Conservation (phyloP, 2,329 filamentous ascomycete species). For the Chaetomium globosum region DNA sequence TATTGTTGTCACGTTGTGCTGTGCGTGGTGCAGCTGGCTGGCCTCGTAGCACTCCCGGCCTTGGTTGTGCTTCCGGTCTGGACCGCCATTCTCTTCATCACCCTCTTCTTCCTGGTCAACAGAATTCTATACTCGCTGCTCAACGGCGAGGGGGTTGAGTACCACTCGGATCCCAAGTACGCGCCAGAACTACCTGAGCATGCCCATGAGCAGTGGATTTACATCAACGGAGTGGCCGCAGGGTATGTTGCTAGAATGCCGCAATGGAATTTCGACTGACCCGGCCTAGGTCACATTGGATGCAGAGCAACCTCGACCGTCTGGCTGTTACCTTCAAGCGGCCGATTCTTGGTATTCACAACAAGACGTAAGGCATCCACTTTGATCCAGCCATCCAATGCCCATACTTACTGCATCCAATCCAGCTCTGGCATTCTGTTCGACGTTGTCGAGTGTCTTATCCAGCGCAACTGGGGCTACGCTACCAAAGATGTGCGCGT, state of each 20-base stretch:
- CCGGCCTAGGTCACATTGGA: constrained; percentile 57
- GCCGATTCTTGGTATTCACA: constrained; percentile 73
- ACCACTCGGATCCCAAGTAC: constrained; percentile 57
- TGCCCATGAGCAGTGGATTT: constrained; percentile 74
- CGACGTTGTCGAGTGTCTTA: constrained; percentile 74
- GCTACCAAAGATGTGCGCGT: constrained; percentile 68
- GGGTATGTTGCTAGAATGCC: constrained; percentile 50
- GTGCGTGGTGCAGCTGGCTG: constrained; percentile 59
- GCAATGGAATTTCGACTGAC: constrained; percentile 1
- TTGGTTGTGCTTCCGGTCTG: constrained; percentile 54
- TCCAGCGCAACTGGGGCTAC: constrained; percentile 75
- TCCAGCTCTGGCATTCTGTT: constrained; percentile 65
- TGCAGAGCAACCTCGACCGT: constrained; percentile 70
- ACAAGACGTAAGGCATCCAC: constrained; percentile 57
- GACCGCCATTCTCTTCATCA: constrained; percentile 47
- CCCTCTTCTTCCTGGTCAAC: constrained; percentile 54
- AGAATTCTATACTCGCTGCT: constrained; percentile 54
- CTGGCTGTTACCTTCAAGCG: constrained; percentile 72
- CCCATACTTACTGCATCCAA: constrained; percentile 20
- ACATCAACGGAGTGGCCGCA: constrained; percentile 71
- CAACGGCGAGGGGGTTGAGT: constrained; percentile 56
- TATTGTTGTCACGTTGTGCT: constrained; percentile 63
- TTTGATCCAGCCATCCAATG: too few relatives aligned
- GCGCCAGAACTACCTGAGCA: constrained; percentile 54
- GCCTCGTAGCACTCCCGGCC: constrained; percentile 62